phyloP scores from a whole-genome alignment of 331 rosid species.

The Ulmus americana region DNA sequence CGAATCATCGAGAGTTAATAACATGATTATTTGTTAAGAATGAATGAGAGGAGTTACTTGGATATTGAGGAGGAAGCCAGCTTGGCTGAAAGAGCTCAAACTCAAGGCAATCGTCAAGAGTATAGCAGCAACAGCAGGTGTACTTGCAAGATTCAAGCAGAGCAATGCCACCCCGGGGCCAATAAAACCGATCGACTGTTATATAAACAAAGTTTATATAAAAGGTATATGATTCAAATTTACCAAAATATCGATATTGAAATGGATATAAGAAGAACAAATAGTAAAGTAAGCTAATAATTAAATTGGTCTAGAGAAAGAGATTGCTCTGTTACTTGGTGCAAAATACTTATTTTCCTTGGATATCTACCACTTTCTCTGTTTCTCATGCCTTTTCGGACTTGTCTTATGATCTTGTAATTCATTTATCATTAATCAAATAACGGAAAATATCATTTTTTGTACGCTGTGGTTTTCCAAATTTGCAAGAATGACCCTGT shows the following conservation, averaged over 20 bases:
- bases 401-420: too few relatives aligned
- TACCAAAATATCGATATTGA: neutral
- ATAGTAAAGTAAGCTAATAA: neutral
- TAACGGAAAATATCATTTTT: too few relatives aligned
- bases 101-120: conserved; percentile 71
- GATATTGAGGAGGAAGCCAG: conserved; percentile 82
- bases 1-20: neutral
- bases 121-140: conserved; percentile 59
- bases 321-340: neutral
- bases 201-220: conserved; percentile 9
- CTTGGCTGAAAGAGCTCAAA: conserved; percentile 91
- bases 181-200: conserved; percentile 76
- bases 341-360: neutral
- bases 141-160: conserved; percentile 62
- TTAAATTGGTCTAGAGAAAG: neutral
- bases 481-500: too few relatives aligned
- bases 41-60: conserved; percentile 52
- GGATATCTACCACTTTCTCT: too few relatives aligned
- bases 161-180: conserved; percentile 81
- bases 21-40: neutral
- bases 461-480: too few relatives aligned
- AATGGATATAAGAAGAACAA: neutral
- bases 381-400: too few relatives aligned
- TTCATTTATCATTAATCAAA: too few relatives aligned
- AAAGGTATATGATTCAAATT: neutral